Conservation (phyloP, 2,329 filamentous ascomycete genomes). For the Meredithiella fracta region DNA sequence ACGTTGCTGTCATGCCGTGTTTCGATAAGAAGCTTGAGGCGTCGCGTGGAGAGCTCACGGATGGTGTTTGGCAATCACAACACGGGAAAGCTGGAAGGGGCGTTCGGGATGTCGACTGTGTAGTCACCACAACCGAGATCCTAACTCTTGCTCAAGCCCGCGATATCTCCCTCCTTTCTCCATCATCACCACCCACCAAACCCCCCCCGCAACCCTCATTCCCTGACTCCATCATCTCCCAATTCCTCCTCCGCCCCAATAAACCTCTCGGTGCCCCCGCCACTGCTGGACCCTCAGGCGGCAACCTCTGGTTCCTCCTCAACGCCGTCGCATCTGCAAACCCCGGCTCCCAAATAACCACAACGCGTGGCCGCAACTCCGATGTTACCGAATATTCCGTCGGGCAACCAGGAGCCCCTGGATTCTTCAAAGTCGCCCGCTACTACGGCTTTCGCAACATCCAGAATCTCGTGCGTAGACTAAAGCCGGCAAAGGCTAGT, state of each 20-base stretch:
- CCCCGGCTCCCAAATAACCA: slow-evolving; percentile 54
- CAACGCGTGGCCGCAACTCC: slow-evolving; percentile 64
- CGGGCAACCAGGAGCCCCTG: slow-evolving; percentile 32
- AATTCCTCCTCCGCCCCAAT: slow-evolving; percentile 52
- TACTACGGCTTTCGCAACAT: slow-evolving; percentile 98
- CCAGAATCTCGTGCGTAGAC: slow-evolving; percentile 82
- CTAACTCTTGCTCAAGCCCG: slow-evolving; percentile 75
- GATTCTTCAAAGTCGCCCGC: slow-evolving; percentile 63
- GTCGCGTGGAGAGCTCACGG: slow-evolving; percentile 79
- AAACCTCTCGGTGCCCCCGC: slow-evolving; percentile 25
- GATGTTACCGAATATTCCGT: slow-evolving; percentile 82
- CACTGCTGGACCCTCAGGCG: slow-evolving; percentile 66
- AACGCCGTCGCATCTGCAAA: slow-evolving; percentile 54
- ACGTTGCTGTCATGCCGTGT: slow-evolving; percentile 91
- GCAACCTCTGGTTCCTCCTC: slow-evolving; percentile 74
- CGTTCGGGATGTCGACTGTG: slow-evolving; percentile 85
- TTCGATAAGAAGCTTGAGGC: slow-evolving; percentile 99
- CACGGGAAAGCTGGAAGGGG: slow-evolving; percentile 33
- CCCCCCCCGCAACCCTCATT: slow-evolving; percentile 40
- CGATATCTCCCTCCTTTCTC: slow-evolving; percentile 54
- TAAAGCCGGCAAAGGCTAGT: slow-evolving; percentile 66
- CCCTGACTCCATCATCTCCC: slow-evolving; percentile 52
- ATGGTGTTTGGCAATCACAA: slow-evolving; percentile 48
- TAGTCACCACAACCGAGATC: slow-evolving; percentile 91
- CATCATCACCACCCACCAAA: slow-evolving; percentile 35